Evolutionary conservation across 441 rosid genomes (phyloP).

Genomic region (Pelargonium cotyledonis): DNA sequence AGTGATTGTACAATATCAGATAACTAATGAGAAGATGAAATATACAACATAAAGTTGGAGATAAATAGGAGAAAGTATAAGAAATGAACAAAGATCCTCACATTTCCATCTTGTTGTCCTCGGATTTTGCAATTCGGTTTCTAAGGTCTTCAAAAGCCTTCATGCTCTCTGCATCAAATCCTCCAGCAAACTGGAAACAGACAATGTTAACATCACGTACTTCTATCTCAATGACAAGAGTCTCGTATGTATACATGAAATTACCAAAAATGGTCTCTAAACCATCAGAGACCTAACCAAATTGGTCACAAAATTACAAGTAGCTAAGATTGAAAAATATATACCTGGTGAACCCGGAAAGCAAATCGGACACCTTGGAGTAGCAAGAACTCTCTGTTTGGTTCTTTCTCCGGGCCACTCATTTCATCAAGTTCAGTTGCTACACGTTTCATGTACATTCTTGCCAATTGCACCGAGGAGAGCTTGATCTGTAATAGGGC

Average conservation of each 20-base stretch:
- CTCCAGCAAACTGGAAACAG: conserved; percentile 80
- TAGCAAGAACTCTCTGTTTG: conserved; percentile 82
- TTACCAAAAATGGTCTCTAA: no score
- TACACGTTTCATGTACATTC: conserved; percentile 93
- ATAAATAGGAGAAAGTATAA: not conserved
- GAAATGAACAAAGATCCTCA: conserved; percentile 19
- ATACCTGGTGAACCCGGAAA: conserved; percentile 95
- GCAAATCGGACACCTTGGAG: conserved; percentile 95
- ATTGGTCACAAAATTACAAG: no score
- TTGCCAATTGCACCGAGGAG: conserved; percentile 86
- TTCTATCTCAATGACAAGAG: no score
- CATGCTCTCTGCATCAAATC: conserved; percentile 97
- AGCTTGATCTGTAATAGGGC: conserved; percentile 72
- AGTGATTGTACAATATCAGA: conserved; percentile 3
- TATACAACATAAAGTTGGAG: conserved; percentile 4
- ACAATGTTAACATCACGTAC: no score
- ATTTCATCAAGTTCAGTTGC: conserved; percentile 73
- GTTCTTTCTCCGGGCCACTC: conserved; percentile 78
- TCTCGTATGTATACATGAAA: no score
- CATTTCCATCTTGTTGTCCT: conserved; percentile 41
- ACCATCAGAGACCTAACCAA: no score
- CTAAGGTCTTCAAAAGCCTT: conserved; percentile 89
- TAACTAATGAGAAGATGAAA: conserved; percentile 3
- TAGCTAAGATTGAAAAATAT: not conserved
- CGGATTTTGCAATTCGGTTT: conserved; percentile 49